Conservation (phyloP, 257 asterid genomes). For the Fraxinus quadrangulata region DNA sequence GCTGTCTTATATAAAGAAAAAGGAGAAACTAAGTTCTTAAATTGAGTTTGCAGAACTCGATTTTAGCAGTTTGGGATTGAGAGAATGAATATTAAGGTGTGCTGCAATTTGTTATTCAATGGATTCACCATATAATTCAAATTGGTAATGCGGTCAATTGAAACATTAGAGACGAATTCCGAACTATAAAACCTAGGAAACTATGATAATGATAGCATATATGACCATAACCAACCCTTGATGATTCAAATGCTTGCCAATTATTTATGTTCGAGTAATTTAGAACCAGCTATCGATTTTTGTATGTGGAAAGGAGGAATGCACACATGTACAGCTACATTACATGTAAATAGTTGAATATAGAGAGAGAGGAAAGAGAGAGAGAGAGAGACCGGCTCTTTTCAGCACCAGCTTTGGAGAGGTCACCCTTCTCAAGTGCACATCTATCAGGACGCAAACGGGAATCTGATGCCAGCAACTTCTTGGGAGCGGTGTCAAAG, state of each 20-base stretch:
- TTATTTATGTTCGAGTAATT: background rate
- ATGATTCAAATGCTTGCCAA: background rate
- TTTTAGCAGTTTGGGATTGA: background rate
- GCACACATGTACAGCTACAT: background rate
- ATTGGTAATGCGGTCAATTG: background rate
- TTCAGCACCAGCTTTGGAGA: slow-evolving; percentile 82
- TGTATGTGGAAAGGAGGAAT: background rate
- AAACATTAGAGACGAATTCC: background rate
- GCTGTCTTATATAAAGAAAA: background rate
- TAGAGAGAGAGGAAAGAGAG: background rate
- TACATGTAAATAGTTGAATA: background rate
- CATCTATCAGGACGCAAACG: slow-evolving; percentile 95
- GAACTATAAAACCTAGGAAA: background rate
- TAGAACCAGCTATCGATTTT: background rate
- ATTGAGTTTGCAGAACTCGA: background rate
- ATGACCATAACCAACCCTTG: background rate
- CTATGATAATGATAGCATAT: background rate
- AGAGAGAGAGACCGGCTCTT: slow-evolving; percentile 78
- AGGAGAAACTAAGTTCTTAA: background rate
- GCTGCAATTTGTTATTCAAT: background rate
- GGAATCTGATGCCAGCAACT: slow-evolving; percentile 88
- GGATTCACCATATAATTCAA: background rate
- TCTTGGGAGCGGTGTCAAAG: slow-evolving; percentile 90
- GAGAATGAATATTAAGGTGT: background rate
- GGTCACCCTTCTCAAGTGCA: slow-evolving; percentile 96